Evolutionary conservation across 225 moss, liverwort and hornwort species (phyloP).

Genomic region (Anthoceros angustus): DNA sequence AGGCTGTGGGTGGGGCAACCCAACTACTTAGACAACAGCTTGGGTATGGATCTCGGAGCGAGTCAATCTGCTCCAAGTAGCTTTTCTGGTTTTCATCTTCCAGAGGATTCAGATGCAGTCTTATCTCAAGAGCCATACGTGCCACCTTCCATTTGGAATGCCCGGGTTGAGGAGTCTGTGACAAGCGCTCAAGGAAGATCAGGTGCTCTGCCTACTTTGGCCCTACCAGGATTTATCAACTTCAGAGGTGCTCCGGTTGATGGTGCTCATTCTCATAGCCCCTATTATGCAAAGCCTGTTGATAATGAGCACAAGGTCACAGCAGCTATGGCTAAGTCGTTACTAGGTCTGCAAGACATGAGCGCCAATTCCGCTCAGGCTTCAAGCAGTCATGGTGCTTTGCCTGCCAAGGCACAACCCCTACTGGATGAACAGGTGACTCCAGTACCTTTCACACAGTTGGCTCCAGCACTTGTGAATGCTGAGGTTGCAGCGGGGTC

Average conservation of each 20-base stretch:
- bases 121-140: slow-evolving; percentile 34
- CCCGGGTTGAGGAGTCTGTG: slow-evolving; percentile 24
- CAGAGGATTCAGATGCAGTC: slow-evolving; percentile 57
- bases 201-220: background rate
- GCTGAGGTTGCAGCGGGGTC: background rate
- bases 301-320: background rate
- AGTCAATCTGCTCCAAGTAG: slow-evolving; percentile 19
- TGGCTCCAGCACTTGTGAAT: background rate
- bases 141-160: slow-evolving; percentile 24
- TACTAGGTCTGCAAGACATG: background rate
- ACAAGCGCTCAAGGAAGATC: slow-evolving; percentile 3
- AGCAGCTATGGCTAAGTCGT: background rate
- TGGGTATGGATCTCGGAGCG: slow-evolving; percentile 15
- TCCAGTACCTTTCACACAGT: background rate
- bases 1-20: slow-evolving; percentile 21
- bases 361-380: background rate
- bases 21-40: slow-evolving; percentile 29
- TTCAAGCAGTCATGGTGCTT: background rate
- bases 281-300: background rate
- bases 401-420: background rate
- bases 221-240: background rate
- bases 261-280: background rate
- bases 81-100: slow-evolving; percentile 38
- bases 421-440: slow-evolving; percentile 1
- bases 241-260: background rate